These are phyloP conservation scores for Venustampulla echinocandica DNA, from an alignment of 495 filamentous ascomycete species.

Conservation along the genomic window DNA sequence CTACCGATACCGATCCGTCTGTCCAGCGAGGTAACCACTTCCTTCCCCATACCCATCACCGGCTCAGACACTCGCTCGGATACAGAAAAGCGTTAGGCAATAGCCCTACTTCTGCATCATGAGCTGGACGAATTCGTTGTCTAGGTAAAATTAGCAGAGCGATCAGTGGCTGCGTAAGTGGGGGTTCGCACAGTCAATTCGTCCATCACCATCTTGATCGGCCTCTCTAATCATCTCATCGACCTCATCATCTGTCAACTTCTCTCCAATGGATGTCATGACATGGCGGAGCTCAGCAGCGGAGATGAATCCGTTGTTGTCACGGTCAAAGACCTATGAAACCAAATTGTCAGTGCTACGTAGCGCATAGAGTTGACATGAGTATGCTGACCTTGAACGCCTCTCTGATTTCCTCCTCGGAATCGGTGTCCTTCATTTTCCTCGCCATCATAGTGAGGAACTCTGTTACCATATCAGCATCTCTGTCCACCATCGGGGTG, in stretches of 20 bases:
- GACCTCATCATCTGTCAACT: slow-evolving; percentile 97
- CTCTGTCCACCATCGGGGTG: not conserved
- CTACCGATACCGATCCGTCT: slow-evolving; percentile 1
- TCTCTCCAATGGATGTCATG: slow-evolving; percentile 99
- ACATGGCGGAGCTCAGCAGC: slow-evolving; percentile 96
- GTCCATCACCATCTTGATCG: slow-evolving; percentile 92
- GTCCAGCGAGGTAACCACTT: not conserved
- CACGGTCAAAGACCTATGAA: slow-evolving; percentile 89
- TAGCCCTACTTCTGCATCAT: slow-evolving; percentile 98
- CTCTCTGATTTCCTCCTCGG: slow-evolving; percentile 97
- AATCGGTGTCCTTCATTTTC: slow-evolving; percentile 99
- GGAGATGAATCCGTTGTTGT: slow-evolving; percentile 99
- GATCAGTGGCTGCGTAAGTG: not conserved
- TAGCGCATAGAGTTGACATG: not conserved
- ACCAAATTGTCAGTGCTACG: not conserved
- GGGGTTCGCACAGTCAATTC: slow-evolving; percentile 75
- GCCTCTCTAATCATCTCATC: slow-evolving; percentile 99
- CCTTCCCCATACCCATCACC: slow-evolving; percentile 1
- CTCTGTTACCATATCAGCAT: slow-evolving; percentile 45
- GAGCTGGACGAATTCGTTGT: slow-evolving; percentile 99
- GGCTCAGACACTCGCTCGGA: not conserved
- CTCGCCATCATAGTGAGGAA: slow-evolving; percentile 99
- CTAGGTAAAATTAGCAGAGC: slow-evolving; percentile 35
- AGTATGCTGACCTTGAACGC: slow-evolving; percentile 41
- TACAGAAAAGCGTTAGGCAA: slow-evolving; percentile 26